phyloP scores from a whole-genome alignment of 345 rosid species.

The Aquilaria yunnanensis region DNA sequence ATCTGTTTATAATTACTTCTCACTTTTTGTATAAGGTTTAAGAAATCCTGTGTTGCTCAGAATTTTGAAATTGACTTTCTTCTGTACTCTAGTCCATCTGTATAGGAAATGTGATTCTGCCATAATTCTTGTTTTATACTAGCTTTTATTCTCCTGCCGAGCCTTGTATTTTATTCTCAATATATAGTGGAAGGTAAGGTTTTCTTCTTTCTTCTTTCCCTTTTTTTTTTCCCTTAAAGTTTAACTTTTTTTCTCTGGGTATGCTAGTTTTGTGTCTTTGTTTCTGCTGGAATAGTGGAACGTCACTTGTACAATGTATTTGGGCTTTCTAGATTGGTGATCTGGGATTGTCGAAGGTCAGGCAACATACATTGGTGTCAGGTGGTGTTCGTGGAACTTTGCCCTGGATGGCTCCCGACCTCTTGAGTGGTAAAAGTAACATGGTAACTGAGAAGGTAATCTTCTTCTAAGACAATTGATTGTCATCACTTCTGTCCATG shows the following conservation, averaged over 20 bases:
- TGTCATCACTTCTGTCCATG: not conserved
- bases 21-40: not conserved
- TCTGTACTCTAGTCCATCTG: too few species aligned
- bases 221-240: not conserved
- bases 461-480: not conserved
- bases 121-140: too few species aligned
- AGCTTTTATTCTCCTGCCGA: too few species aligned
- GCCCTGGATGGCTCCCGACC: slow-evolving; percentile 99
- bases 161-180: too few species aligned
- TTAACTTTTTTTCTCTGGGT: not conserved
- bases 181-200: too few species aligned
- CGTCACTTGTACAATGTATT: slow-evolving; percentile 11
- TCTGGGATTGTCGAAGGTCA: slow-evolving; percentile 93
- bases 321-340: slow-evolving; percentile 71
- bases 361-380: slow-evolving; percentile 87
- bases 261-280: not conserved
- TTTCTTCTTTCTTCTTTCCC: too few species aligned
- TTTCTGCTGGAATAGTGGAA: not conserved
- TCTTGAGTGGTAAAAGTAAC: slow-evolving; percentile 90
- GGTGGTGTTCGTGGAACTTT: slow-evolving; percentile 99
- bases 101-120: too few species aligned
- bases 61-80: too few species aligned
- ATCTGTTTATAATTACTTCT: not conserved
- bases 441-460: slow-evolving; percentile 97
- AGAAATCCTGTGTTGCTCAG: slow-evolving; percentile 7